Base-by-base conservation (phyloP, 345 rosid genomes). In the Laguncularia racemosa region DNA sequence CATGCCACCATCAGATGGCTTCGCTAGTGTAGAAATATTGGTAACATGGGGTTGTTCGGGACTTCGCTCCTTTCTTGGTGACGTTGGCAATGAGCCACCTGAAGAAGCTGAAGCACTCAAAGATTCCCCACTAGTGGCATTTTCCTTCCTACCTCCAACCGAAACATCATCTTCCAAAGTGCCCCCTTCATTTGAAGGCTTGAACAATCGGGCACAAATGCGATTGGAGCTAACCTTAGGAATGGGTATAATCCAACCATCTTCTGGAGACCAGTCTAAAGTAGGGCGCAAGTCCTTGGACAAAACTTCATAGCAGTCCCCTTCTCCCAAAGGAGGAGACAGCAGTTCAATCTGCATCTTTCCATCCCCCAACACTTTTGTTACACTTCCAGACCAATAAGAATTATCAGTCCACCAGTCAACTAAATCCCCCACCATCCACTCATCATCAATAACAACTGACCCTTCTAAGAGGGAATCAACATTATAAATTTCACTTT, bases 391-490 rank as follows among this genome's bases (percentile, higher is more conserved):
- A 53, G 85, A 73, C 89, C 95, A 86, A 70, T 63, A 81, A 69
- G 85, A 81, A 44, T 20, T 51, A 65, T 65, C 73, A 52, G 57
- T n/a, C 77, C 78, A 79, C 95, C 89, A 86, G 67, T 86, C 95
- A 40, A 86, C 87, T 67, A 79, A 66, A 72, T 83, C 87, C 44
- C 89, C 89, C 57, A 77, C 84, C 72, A 66, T 68, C 84, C 83
- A 83, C 14, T 12, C 60, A 67, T 76, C 79, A 67, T 63, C 72
- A 58, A 63, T 70, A 28, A 71, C 20, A 40, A 83, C 85, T 12
- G 61, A 64, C 48, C 61, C 73, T 46, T 81, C 79, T 12, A 71
- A 62, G 66, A 70, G 68, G 51, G 66, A 17, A 58, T 26, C 59
- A 43, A 56, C 45, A 56, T 62, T 53, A 4, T 72, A 73, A 67